Evolutionary conservation across 805 yeast species (phyloP), one percentile per base, ranked within the genome.

Genomic region (Sugiyamaella boreocaroliniensis): DNA sequence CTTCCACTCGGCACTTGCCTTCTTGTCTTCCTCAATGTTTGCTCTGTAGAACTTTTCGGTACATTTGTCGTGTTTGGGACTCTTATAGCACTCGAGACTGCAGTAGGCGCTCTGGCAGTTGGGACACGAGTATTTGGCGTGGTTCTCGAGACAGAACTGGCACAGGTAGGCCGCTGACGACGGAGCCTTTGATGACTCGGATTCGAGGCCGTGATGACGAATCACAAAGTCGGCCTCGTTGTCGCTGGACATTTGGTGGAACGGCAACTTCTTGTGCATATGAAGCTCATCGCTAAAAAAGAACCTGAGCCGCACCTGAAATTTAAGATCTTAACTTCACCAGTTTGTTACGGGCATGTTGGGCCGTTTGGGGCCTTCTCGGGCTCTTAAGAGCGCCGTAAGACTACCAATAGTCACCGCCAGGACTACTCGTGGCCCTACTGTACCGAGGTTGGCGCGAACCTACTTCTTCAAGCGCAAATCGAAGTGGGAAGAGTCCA

Each of bases 41-140:
- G 11, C 19, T 29, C 51, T 42, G 46, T 57, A 51, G 32, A 59
- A 58, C 40, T 41, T 26, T 32, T 59, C 60, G 5, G 60, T 45
- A 16, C 62, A 59, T 7, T 41, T 43, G n/a, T 19, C 37, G 41
- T 59, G 62, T 9, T 47, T 47, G 4, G 45, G 45, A n/a, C 52
- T 34, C 40, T 54, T 55, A 41, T 59, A 59, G 34, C 62, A 59
- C 9, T 29, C 42, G 37, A 59, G 40, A 2, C 59, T 50, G 43
- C 62, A 59, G 50, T 59, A 59, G 20, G 45, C 42, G n/a, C 41
- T 40, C 2, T 22, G 11, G 42, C 62, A 59, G 29, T 51, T 54
- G 5, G 62, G 62, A 41, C 62, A 59, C 4, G 45, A 43, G 48
- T 59, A 59, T n/a, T 48, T 43, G 40, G 58, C 59, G 15, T 29